A percentile compares a stretch with the other conserved stretches of the same genome.
Conservation (phyloP, 2,329 filamentous ascomycete species). For the Capronia americana region DNA sequence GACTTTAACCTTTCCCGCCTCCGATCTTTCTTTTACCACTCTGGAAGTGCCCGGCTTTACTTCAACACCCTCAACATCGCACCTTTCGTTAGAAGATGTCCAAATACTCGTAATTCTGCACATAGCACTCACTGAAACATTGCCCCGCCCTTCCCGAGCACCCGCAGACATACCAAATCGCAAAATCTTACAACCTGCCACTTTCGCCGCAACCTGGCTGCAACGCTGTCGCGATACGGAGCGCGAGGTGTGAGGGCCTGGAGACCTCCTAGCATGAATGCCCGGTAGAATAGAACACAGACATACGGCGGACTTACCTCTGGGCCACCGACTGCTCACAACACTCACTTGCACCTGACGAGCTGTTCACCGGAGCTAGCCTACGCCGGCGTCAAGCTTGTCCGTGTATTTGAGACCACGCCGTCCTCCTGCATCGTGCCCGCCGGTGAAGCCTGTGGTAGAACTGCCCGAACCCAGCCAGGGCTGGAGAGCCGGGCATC, state of each 20-base stretch:
- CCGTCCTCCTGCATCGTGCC: neutral
- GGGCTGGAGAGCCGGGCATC: slow-evolving; percentile 16
- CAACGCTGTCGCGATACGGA: neutral
- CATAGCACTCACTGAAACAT: slow-evolving; percentile 5
- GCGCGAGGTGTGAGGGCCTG: neutral
- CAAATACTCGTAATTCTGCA: slow-evolving; percentile 20
- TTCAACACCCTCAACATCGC: slow-evolving; percentile 6
- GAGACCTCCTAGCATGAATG: slow-evolving; percentile 15
- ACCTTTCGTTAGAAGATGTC: slow-evolving; percentile 12
- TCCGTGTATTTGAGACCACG: neutral
- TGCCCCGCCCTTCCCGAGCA: slow-evolving; percentile 11
- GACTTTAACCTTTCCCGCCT: slow-evolving; percentile 1
- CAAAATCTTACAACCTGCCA: neutral
- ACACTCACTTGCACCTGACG: neutral
- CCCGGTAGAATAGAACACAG: slow-evolving; percentile 12
- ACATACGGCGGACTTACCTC: neutral
- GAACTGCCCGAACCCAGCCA: slow-evolving; percentile 1
- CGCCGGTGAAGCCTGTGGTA: neutral
- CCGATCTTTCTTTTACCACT: slow-evolving; percentile 19
- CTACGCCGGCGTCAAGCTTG: neutral
- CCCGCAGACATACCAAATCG: slow-evolving; percentile 1
- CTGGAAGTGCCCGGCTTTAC: slow-evolving; percentile 15
- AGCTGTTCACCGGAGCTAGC: neutral
- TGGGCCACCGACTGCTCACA: neutral
- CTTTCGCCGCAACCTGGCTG: neutral